These are phyloP conservation scores for Yamadazyma kitorensis DNA, from an alignment of 805 yeast genomes.

Conservation along the genomic window DNA sequence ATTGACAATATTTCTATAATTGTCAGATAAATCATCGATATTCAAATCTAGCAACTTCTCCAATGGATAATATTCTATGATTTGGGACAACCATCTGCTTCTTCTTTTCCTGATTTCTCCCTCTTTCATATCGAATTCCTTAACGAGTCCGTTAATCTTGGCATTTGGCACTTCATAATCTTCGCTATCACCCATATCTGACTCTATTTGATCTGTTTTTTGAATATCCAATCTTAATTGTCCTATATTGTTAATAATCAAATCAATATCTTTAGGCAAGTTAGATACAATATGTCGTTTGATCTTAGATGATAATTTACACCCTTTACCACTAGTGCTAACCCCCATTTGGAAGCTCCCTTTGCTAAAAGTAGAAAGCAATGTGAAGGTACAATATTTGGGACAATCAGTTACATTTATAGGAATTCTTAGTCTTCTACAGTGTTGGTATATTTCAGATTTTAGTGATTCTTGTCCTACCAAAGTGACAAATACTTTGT, in stretches of 20 bases:
- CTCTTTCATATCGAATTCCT: slow-evolving; percentile 55
- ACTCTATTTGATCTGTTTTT: slow-evolving; percentile 43
- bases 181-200: slow-evolving; percentile 50
- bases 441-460: slow-evolving; percentile 43
- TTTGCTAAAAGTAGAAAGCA: slow-evolving; percentile 66
- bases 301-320: slow-evolving; percentile 77
- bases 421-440: slow-evolving; percentile 70
- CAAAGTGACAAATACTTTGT: slow-evolving; percentile 69
- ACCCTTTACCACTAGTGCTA: slow-evolving; percentile 86
- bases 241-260: slow-evolving; percentile 69
- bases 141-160: slow-evolving; percentile 58
- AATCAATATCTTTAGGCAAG: slow-evolving; percentile 69
- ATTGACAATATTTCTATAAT: slow-evolving; percentile 31
- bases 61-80: slow-evolving; percentile 88
- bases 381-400: slow-evolving; percentile 68
- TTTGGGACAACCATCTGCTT: slow-evolving; percentile 82
- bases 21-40: slow-evolving; percentile 55
- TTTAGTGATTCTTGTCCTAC: slow-evolving; percentile 18
- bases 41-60: slow-evolving; percentile 57
- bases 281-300: slow-evolving; percentile 66
- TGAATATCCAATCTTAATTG: slow-evolving; percentile 55
- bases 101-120: slow-evolving; percentile 55
- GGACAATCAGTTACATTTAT: slow-evolving; percentile 76
- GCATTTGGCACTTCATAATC: slow-evolving; percentile 67
- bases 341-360: slow-evolving; percentile 81